Conservation (phyloP, 2,329 filamentous ascomycete genomes). For the Aspergillus neotritici region DNA sequence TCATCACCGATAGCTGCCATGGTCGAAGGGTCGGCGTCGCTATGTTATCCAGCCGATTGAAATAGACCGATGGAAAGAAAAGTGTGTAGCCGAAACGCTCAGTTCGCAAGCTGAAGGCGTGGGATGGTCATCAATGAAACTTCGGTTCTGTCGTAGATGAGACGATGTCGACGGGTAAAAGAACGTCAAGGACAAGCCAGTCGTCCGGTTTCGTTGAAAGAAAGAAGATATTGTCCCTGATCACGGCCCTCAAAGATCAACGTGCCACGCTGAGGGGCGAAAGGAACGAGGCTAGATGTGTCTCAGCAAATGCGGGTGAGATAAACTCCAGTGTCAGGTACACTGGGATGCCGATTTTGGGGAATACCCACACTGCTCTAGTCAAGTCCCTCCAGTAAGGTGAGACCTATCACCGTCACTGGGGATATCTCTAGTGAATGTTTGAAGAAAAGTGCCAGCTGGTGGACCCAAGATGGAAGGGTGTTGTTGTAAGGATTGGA, state of each 20-base stretch:
- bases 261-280: slow-evolving; percentile 31
- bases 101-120: too few relatives aligned
- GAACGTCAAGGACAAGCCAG: slow-evolving; percentile 23
- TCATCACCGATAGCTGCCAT: slow-evolving; percentile 78
- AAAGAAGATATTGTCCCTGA: slow-evolving; percentile 9
- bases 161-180: slow-evolving; percentile 11
- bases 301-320: too few relatives aligned
- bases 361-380: slow-evolving; percentile 12
- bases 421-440: background rate
- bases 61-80: too few relatives aligned
- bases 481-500: slow-evolving; percentile 11
- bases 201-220: slow-evolving; percentile 14
- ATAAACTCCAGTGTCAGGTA: too few relatives aligned
- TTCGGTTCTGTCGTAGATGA: slow-evolving; percentile 2
- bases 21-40: slow-evolving; percentile 48
- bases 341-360: background rate
- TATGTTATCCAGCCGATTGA: too few relatives aligned
- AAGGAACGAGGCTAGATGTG: slow-evolving; percentile 18
- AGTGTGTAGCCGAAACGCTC: too few relatives aligned
- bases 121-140: too few relatives aligned
- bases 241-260: slow-evolving; percentile 3
- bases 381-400: too few relatives aligned
- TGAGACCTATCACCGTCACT: too few relatives aligned
- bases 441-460: slow-evolving; percentile 19
- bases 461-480: slow-evolving; percentile 10